These are phyloP conservation scores for Zelopaecilomyces penicillatus DNA, from an alignment of 2,329 filamentous ascomycete species.

Conservation along the genomic window DNA sequence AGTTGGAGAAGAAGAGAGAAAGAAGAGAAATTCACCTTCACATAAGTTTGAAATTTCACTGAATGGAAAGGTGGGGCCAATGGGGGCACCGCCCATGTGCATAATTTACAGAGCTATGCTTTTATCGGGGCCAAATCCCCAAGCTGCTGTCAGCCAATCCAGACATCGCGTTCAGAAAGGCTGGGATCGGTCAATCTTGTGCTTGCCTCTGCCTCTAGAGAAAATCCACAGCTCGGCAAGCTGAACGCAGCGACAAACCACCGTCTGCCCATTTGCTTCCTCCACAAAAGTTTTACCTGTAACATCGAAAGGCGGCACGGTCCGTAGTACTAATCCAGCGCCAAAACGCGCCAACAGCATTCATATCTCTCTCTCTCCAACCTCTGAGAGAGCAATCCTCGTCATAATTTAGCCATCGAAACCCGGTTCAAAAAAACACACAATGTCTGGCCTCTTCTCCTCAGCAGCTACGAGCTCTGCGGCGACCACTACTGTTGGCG, in stretches of 20 bases:
- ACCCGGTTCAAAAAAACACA: slow-evolving; percentile 9
- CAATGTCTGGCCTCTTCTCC: slow-evolving; percentile 58
- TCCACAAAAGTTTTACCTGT: too few relatives aligned
- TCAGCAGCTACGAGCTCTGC: slow-evolving; percentile 45
- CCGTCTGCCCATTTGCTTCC: too few relatives aligned
- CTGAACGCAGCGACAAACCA: too few relatives aligned
- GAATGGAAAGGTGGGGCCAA: slow-evolving; percentile 12
- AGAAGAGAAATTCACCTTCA: slow-evolving; percentile 11
- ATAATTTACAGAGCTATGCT: slow-evolving; percentile 10
- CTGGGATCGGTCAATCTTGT: slow-evolving; percentile 7
- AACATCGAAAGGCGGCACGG: too few relatives aligned
- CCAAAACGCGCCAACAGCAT: not conserved
- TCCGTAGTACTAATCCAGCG: not conserved
- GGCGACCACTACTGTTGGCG: slow-evolving; percentile 68
- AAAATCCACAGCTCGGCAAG: too few relatives aligned
- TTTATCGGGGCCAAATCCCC: slow-evolving; percentile 7
- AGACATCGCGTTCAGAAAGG: slow-evolving; percentile 14
- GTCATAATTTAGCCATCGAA: too few relatives aligned
- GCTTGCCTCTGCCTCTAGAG: not conserved
- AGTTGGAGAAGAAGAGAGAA: slow-evolving; percentile 36
- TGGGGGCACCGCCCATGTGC: slow-evolving; percentile 10
- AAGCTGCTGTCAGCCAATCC: slow-evolving; percentile 16
- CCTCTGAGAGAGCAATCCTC: too few relatives aligned
- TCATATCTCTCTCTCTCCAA: not conserved
- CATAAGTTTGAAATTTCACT: slow-evolving; percentile 17